Percentiles rank a stretch among this genome's conserved stretches.
phyloP scores from a whole-genome alignment of 176 grass and related monocot genomes.

The Oryza officinalis region DNA sequence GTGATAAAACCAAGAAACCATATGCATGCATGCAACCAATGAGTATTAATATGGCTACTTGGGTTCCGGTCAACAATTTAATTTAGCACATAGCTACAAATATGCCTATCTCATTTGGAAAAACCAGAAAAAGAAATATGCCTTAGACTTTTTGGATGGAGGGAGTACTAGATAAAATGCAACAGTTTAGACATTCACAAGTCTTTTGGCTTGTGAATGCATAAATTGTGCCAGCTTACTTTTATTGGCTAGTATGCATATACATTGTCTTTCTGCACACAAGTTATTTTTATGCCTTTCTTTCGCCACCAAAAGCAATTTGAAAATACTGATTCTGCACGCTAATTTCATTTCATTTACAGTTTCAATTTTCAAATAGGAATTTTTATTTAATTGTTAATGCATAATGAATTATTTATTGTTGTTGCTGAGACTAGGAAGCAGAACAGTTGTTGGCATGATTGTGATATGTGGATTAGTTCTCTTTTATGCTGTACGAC shows the following conservation, averaged over 20 bases:
- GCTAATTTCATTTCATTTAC: constrained; percentile 2
- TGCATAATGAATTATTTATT: constrained; percentile 11
- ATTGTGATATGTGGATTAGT: not conserved
- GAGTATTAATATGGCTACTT: too few relatives aligned
- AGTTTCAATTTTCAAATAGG: constrained; percentile 11
- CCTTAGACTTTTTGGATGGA: too few relatives aligned
- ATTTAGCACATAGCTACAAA: too few relatives aligned
- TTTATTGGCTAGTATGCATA: constrained; percentile 17
- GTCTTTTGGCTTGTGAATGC: not conserved
- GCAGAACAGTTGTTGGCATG: constrained; percentile 2
- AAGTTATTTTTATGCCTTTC: constrained; percentile 5
- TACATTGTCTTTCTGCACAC: not conserved
- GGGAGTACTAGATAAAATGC: not conserved
- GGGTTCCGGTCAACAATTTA: too few relatives aligned
- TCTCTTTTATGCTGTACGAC: constrained; percentile 7
- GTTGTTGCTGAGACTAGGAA: constrained; percentile 12
- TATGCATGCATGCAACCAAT: too few relatives aligned
- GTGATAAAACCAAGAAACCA: too few relatives aligned
- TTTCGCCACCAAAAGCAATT: not conserved
- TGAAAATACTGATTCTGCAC: constrained; percentile 24
- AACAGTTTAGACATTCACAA: not conserved
- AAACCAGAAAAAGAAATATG: too few relatives aligned
- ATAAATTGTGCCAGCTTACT: not conserved
- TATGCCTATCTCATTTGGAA: too few relatives aligned
- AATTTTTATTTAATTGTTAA: not conserved